These are phyloP conservation scores for Nemania bipapillata DNA, from an alignment of 2,329 filamentous ascomycete genomes.

Conservation along the genomic window DNA sequence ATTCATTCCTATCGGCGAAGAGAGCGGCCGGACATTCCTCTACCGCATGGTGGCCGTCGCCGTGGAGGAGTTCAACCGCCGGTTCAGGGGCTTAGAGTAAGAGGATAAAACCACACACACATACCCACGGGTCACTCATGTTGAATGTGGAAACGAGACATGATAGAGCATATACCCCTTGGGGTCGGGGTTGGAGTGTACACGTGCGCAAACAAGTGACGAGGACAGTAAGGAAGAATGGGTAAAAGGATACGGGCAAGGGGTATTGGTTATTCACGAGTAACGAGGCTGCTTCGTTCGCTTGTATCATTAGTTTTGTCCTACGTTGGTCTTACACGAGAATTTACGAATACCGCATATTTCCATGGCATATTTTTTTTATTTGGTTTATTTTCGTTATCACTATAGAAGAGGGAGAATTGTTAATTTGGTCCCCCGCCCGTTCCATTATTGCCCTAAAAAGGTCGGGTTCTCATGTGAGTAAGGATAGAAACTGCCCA, in stretches of 20 bases:
- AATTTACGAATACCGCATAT: not conserved
- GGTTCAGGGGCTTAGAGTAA: slow-evolving; percentile 62
- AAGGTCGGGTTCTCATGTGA: too few relatives aligned
- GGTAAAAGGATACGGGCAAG: not conserved
- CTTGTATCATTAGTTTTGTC: not conserved
- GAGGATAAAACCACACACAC: too few relatives aligned
- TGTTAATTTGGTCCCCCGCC: too few relatives aligned
- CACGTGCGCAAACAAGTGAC: not conserved
- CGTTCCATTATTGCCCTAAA: not conserved
- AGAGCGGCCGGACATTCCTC: slow-evolving; percentile 73
- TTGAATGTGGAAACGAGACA: not conserved
- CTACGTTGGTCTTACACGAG: not conserved
- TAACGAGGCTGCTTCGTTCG: not conserved
- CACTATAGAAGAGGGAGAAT: too few relatives aligned
- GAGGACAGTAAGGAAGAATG: not conserved
- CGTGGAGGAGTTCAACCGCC: slow-evolving; percentile 73
- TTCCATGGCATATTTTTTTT: not conserved
- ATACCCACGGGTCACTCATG: not conserved
- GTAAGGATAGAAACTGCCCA: too few relatives aligned
- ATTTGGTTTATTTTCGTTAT: not conserved
- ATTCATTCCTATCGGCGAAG: slow-evolving; percentile 92
- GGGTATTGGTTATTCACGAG: not conserved
- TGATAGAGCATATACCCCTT: not conserved
- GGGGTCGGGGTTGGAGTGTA: not conserved
- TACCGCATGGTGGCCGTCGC: slow-evolving; percentile 74